These are phyloP conservation scores for Aspergillus homomorphus DNA, from an alignment of 495 filamentous ascomycete species.

Conservation along the genomic window DNA sequence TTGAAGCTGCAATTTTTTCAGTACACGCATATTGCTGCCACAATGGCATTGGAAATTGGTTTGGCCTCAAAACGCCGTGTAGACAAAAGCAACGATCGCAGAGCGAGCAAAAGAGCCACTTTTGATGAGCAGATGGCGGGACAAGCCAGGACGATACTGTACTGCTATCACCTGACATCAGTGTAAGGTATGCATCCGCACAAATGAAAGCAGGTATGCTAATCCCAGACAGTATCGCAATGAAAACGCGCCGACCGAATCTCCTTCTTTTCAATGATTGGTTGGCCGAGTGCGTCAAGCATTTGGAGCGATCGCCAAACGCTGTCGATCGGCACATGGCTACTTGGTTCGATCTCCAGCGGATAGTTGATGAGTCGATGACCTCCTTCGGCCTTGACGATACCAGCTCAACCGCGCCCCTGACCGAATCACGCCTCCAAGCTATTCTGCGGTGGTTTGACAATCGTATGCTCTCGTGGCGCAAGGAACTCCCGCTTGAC, in stretches of 20 bases:
- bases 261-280: conserved; percentile 50
- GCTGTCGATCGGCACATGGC: conserved; percentile 41
- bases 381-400: conserved; percentile 51
- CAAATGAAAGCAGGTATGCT: conserved; percentile 1
- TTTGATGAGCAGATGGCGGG: conserved; percentile 40
- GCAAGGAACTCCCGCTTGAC: conserved; percentile 34
- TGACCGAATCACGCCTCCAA: conserved; percentile 46
- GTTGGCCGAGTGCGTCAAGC: conserved; percentile 45
- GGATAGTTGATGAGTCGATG: conserved; percentile 48
- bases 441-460: conserved; percentile 49
- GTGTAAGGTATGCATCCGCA: conserved; percentile 25
- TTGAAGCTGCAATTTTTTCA: conserved; percentile 52
- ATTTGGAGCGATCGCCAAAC: conserved; percentile 37
- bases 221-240: conserved; percentile 37
- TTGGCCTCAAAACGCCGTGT: conserved; percentile 36
- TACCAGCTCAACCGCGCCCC: conserved; percentile 35
- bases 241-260: conserved; percentile 50
- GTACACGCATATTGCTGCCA: conserved; percentile 52
- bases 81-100: conserved; percentile 23
- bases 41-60: conserved; percentile 54
- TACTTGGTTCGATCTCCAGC: conserved; percentile 44
- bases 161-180: conserved; percentile 48
- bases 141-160: conserved; percentile 43
- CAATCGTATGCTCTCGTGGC: conserved; percentile 45
- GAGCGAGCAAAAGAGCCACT: conserved; percentile 15